Conservation (phyloP, 2,329 filamentous ascomycete genomes). For the Dactylonectria macrodidyma region DNA sequence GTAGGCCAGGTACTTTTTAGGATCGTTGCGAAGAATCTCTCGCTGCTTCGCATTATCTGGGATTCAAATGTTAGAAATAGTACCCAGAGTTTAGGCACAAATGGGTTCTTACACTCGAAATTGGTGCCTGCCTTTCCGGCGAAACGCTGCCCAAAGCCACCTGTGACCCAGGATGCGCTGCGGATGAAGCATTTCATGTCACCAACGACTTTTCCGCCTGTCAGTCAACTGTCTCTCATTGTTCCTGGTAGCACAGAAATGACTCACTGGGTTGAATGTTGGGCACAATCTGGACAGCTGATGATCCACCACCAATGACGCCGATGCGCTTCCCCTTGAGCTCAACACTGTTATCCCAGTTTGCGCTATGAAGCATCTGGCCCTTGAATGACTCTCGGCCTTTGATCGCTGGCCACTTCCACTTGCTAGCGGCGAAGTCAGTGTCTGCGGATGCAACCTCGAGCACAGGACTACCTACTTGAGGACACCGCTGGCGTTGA, state of each 20-base stretch:
- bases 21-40: slow-evolving; percentile 64
- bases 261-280: slow-evolving; percentile 37
- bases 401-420: slow-evolving; percentile 34
- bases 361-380: slow-evolving; percentile 56
- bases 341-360: slow-evolving; percentile 54
- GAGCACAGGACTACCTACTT: slow-evolving; percentile 14
- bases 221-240: neutral
- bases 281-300: slow-evolving; percentile 50
- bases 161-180: slow-evolving; percentile 31
- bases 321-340: slow-evolving; percentile 47
- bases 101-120: slow-evolving; percentile 56
- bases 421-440: slow-evolving; percentile 21
- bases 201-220: slow-evolving; percentile 17
- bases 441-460: neutral
- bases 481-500: slow-evolving; percentile 34
- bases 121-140: slow-evolving; percentile 62
- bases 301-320: slow-evolving; percentile 53
- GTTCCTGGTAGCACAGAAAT: neutral
- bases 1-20: slow-evolving; percentile 67
- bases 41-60: slow-evolving; percentile 63
- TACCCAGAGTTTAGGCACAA: rapidly evolving
- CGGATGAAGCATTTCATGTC: slow-evolving; percentile 33
- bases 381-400: slow-evolving; percentile 52
- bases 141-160: slow-evolving; percentile 46
- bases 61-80: slow-evolving; percentile 14